Evolutionary conservation across 2,329 filamentous ascomycete species (phyloP).

Genomic region (Drechslerella coelobrocha): DNA sequence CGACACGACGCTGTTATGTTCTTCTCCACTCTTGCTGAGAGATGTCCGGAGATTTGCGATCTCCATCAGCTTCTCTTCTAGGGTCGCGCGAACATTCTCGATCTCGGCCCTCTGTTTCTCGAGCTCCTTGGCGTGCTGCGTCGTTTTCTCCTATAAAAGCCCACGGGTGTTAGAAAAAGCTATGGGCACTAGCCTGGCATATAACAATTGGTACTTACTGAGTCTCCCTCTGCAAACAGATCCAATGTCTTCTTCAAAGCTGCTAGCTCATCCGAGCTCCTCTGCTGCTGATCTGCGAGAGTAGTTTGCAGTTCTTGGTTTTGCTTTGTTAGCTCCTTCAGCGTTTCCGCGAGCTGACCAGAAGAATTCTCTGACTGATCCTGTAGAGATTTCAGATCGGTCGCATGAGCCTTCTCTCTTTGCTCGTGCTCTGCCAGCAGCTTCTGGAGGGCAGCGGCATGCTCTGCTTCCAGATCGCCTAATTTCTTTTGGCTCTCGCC

Average conservation of each 20-base stretch:
- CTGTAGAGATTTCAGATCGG: constrained; percentile 30
- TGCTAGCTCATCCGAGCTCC: constrained; percentile 20
- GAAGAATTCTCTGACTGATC: constrained; percentile 29
- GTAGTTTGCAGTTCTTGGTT: constrained; percentile 34
- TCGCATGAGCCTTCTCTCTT: constrained; percentile 26
- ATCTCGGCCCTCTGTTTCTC: constrained; percentile 39
- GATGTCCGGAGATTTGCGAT: constrained; percentile 22
- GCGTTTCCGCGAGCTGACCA: constrained; percentile 16
- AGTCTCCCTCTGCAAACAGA: constrained; percentile 30
- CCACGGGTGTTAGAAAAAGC: neutral
- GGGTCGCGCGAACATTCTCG: constrained; percentile 3
- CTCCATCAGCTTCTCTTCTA: constrained; percentile 37
- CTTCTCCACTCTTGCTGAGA: constrained; percentile 12
- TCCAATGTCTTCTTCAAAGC: constrained; percentile 37
- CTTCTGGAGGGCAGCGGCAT: constrained; percentile 22
- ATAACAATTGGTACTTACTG: constrained; percentile 12
- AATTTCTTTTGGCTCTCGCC: constrained; percentile 21
- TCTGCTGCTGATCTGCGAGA: constrained; percentile 29
- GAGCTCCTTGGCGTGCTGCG: constrained; percentile 24
- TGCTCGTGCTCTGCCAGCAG: constrained; percentile 32
- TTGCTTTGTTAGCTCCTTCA: constrained; percentile 34
- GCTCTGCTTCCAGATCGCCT: constrained; percentile 24
- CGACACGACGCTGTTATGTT: constrained; percentile 13
- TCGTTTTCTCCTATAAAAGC: constrained; percentile 24
- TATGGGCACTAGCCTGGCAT: neutral